Conservation (phyloP, 2,329 filamentous ascomycete genomes). For the Neonectria coccinea region DNA sequence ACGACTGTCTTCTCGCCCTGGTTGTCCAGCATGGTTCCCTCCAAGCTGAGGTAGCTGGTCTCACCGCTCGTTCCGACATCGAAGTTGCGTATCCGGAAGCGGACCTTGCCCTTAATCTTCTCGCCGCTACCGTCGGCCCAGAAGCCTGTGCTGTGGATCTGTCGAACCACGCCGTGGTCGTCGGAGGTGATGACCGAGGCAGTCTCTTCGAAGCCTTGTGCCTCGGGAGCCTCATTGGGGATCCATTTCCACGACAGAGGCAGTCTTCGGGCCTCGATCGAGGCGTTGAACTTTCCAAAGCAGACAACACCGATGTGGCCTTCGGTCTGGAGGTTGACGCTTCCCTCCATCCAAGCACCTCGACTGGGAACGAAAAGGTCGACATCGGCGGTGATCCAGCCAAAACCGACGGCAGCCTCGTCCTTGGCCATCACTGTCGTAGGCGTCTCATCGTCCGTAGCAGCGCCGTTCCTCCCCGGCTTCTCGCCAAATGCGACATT, state of each 20-base stretch:
- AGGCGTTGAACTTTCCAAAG: constrained; percentile 92
- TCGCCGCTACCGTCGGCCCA: constrained; percentile 80
- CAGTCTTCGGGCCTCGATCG: constrained; percentile 80
- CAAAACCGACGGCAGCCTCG: constrained; percentile 88
- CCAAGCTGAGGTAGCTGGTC: constrained; percentile 84
- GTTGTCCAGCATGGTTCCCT: constrained; percentile 84
- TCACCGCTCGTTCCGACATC: constrained; percentile 81
- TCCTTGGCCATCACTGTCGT: constrained; percentile 68
- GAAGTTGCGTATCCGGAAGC: constrained; percentile 86
- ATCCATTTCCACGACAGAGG: constrained; percentile 86
- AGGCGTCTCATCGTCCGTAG: constrained; percentile 61
- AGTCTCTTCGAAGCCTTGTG: constrained; percentile 56
- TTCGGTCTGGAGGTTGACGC: constrained; percentile 86
- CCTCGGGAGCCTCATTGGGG: constrained; percentile 61
- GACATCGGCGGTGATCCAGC: constrained; percentile 90
- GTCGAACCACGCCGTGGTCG: constrained; percentile 65
- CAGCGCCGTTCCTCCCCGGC: constrained; percentile 63
- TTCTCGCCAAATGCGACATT: constrained; percentile 74
- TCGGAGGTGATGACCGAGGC: constrained; percentile 56
- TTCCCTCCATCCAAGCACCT: constrained; percentile 81
- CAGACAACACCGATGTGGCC: constrained; percentile 90
- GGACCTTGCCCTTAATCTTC: constrained; percentile 76
- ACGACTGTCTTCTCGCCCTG: constrained; percentile 72
- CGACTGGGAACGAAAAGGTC: constrained; percentile 82
- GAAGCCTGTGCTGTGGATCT: constrained; percentile 72